Base-by-base conservation (phyloP, 805 yeast species). In the Candida parachauliodes region DNA sequence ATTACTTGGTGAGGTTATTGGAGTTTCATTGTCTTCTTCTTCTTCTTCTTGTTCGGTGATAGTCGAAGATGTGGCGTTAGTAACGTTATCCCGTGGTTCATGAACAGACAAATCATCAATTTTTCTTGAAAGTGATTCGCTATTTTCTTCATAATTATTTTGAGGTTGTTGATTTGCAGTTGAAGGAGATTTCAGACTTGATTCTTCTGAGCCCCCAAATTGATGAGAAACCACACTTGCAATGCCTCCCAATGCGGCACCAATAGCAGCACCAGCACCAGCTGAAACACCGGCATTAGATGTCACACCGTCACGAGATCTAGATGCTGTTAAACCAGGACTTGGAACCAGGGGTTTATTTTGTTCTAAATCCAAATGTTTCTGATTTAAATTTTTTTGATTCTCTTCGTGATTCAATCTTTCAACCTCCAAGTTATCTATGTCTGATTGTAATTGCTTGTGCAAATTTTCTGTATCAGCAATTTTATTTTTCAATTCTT, bases 1-100 rank as follows among this genome's bases (percentile, higher is more conserved):
- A 29, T 62, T 65, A 32, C 64, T 56, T 14, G 75, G 75, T 31
- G 79, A 57, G 36, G 76, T 72, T 15, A 70, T 60, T 1, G 76
- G 75, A 1, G 80, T 73, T 37, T 70, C 73, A 12, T 46, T 53
- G 3, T 51, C 50, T 9, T 56, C 68, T 1, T 47, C 49, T 33
- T 51, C 50, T 9, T 56, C 68, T 1, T 47, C 49, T 33, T 50
- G 50, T 12, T 52, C 59, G 6, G 68, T 55, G 6, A 52, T 47
- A 15, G 52, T 60, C n/a, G 65, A 55, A 12, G 72, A 67, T 16
- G 70, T 65, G 9, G 63, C 48, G 24, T 47, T 55, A n/a, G 57
- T 55, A 8, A 32, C 45, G 16, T 31, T 34, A 15, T 41, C 55
- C 21, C 34, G 37, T 12, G 42, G 23, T 16, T 49, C 50, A 18